phyloP scores from a whole-genome alignment of 2,329 filamentous ascomycete species.

The Fusarium paranaense region DNA sequence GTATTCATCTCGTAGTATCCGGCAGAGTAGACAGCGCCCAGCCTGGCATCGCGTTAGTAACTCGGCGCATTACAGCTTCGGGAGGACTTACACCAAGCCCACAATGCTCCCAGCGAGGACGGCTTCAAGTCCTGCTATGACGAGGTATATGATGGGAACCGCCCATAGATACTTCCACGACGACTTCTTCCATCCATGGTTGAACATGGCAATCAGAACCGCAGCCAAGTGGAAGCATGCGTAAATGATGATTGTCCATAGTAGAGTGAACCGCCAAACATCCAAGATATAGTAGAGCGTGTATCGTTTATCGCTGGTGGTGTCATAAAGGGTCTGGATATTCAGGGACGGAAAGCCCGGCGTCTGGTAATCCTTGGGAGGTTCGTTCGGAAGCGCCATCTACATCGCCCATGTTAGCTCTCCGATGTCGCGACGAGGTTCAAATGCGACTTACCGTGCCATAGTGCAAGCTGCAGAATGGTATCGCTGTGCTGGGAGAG shows the following conservation, averaged over 20 bases:
- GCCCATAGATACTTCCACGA: conserved; percentile 76
- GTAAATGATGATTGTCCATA: conserved; percentile 88
- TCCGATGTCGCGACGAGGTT: neutral
- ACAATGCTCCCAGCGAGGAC: conserved; percentile 84
- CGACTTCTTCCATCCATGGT: conserved; percentile 72
- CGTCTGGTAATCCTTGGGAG: conserved; percentile 67
- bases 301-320: conserved; percentile 56
- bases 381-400: conserved; percentile 45
- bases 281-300: conserved; percentile 80
- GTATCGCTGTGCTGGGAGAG: conserved; percentile 8
- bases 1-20: conserved; percentile 93
- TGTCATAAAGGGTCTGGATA: conserved; percentile 69
- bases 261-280: conserved; percentile 88
- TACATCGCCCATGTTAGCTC: conserved; percentile 21
- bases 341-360: conserved; percentile 86
- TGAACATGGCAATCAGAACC: conserved; percentile 76
- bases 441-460: conserved; percentile 33
- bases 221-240: conserved; percentile 79
- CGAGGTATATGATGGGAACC: conserved; percentile 75
- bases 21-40: conserved; percentile 83
- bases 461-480: conserved; percentile 29
- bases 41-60: conserved; percentile 56
- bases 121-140: conserved; percentile 81
- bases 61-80: neutral
- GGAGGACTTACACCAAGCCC: conserved; percentile 76